These are phyloP conservation scores for Stemphylium lycopersici DNA, from an alignment of 2,329 filamentous ascomycete genomes.

Conservation along the genomic window DNA sequence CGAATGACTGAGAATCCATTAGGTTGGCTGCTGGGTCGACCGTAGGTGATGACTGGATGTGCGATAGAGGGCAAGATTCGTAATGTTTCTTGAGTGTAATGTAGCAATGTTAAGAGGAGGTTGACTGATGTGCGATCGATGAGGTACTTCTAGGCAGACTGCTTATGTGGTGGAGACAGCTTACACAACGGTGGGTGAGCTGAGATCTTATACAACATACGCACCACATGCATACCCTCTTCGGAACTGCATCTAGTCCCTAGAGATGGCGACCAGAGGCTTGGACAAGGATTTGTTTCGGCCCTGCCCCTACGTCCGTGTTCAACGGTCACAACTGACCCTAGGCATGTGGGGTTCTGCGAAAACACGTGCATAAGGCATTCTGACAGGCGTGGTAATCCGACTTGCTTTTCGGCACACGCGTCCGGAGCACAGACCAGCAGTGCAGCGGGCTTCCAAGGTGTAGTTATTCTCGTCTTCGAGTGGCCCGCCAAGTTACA, in stretches of 20 bases:
- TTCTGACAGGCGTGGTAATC: constrained; percentile 18
- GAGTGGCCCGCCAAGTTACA: constrained; percentile 40
- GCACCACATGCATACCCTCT: constrained; percentile 23
- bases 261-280: constrained; percentile 27
- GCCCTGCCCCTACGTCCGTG: constrained; percentile 23
- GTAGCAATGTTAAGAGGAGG: constrained; percentile 1
- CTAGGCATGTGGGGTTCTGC: constrained; percentile 25
- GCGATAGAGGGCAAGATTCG: background rate
- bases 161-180: constrained; percentile 35
- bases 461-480: constrained; percentile 42
- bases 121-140: constrained; percentile 3
- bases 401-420: constrained; percentile 29
- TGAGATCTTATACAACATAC: constrained; percentile 43
- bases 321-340: constrained; percentile 32
- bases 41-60: constrained; percentile 1
- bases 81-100: background rate
- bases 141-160: constrained; percentile 18
- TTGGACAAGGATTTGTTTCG: constrained; percentile 25
- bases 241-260: constrained; percentile 29
- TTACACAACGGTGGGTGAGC: constrained; percentile 40
- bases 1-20: constrained; percentile 47
- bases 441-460: constrained; percentile 32
- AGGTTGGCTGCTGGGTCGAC: constrained; percentile 2
- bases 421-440: constrained; percentile 33
- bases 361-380: constrained; percentile 35